These are phyloP conservation scores for Pleochaeta shiraiana DNA, from an alignment of 2,329 filamentous ascomycete genomes.

Conservation along the genomic window DNA sequence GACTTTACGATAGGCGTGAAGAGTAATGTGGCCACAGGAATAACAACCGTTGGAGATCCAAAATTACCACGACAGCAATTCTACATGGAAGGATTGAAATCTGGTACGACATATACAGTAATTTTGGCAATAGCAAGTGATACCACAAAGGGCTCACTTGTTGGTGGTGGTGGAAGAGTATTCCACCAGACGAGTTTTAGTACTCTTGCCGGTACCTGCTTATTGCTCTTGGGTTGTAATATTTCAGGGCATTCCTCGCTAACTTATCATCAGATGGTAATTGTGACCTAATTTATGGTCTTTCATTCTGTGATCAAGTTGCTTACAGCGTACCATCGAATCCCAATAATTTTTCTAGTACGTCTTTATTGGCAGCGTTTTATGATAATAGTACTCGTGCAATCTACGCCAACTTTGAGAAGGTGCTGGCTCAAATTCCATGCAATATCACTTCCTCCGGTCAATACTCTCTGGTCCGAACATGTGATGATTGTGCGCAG, in stretches of 20 bases:
- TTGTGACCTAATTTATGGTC: slow-evolving; percentile 66
- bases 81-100: slow-evolving; percentile 54
- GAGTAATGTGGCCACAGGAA: slow-evolving; percentile 30
- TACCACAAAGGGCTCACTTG: slow-evolving; percentile 30
- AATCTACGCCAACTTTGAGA: slow-evolving; percentile 59
- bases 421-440: slow-evolving; percentile 61
- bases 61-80: slow-evolving; percentile 71
- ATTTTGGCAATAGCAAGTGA: slow-evolving; percentile 43
- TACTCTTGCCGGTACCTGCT: slow-evolving; percentile 48
- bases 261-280: slow-evolving; percentile 35
- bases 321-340: slow-evolving; percentile 86
- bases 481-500: slow-evolving; percentile 49
- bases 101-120: slow-evolving; percentile 47
- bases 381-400: slow-evolving; percentile 57
- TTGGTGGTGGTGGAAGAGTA: slow-evolving; percentile 60
- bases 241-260: neutral
- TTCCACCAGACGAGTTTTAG: slow-evolving; percentile 50
- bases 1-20: slow-evolving; percentile 29
- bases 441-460: slow-evolving; percentile 57
- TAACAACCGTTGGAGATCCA: slow-evolving; percentile 45
- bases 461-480: slow-evolving; percentile 59
- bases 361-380: slow-evolving; percentile 37
- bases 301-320: slow-evolving; percentile 74
- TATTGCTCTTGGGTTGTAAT: neutral
- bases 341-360: slow-evolving; percentile 34